phyloP scores from a whole-genome alignment of 129 eudicot genomes.

The Centella asiatica region DNA sequence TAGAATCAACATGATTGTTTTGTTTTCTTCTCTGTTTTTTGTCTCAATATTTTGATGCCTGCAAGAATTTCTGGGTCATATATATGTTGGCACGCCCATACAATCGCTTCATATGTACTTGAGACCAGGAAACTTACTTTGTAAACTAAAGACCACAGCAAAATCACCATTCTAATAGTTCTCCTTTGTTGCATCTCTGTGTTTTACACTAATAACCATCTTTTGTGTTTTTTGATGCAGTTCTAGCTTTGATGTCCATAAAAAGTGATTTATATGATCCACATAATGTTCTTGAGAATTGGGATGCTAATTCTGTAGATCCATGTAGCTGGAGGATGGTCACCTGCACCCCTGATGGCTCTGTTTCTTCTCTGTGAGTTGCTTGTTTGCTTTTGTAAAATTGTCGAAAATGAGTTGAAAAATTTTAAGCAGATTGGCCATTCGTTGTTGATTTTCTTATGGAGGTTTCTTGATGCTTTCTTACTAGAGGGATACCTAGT shows the following conservation, averaged over 20 bases:
- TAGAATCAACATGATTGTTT: not conserved
- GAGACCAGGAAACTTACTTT: not conserved
- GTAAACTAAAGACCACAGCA: not conserved
- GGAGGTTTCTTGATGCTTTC: not conserved
- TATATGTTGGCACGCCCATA: not conserved
- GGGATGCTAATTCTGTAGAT: constrained; percentile 90
- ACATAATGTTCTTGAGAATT: constrained; percentile 68
- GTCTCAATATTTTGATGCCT: not conserved
- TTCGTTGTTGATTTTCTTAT: not conserved
- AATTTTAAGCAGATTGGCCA: not conserved
- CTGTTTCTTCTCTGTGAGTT: constrained; percentile 79
- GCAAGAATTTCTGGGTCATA: not conserved
- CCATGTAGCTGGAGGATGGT: constrained; percentile 99
- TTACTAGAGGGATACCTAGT: constrained; percentile 74
- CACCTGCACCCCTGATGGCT: constrained; percentile 72
- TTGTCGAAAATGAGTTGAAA: not conserved
- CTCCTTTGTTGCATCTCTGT: not conserved
- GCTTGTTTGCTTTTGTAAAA: constrained; percentile 2
- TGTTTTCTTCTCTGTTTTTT: not conserved
- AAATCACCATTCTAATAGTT: no score
- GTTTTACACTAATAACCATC: not conserved
- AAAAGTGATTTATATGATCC: constrained; percentile 66
- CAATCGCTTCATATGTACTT: not conserved
- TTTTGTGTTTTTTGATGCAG: constrained; percentile 33
- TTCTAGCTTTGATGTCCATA: constrained; percentile 87